Percentiles rank a stretch among this genome's conserved stretches.
phyloP scores from a whole-genome alignment of 2,329 filamentous ascomycete genomes.

The Fusarium avenaceum region DNA sequence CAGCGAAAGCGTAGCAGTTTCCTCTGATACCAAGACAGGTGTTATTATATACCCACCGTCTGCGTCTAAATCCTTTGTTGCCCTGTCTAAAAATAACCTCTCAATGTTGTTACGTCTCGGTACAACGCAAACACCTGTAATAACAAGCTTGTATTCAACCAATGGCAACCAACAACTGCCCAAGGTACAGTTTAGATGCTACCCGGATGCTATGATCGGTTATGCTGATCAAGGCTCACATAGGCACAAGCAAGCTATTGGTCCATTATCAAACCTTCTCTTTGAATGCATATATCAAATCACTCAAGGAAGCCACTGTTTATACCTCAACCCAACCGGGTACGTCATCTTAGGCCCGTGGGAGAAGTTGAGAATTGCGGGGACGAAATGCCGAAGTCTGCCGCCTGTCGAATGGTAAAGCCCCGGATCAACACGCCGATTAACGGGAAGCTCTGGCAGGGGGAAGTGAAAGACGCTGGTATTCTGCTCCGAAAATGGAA shows the following conservation, averaged over 20 bases:
- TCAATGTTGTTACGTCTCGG: too few relatives aligned
- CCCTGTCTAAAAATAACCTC: too few relatives aligned
- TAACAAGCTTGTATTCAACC: too few relatives aligned
- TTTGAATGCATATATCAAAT: conserved; percentile 7
- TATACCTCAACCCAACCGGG: conserved; percentile 24
- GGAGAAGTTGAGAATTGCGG: conserved; percentile 25
- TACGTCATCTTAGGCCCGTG: conserved; percentile 39
- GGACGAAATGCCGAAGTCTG: conserved; percentile 33
- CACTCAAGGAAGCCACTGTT: conserved; percentile 1
- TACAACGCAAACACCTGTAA: not conserved
- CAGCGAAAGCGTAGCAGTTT: not conserved
- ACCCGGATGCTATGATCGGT: too few relatives aligned
- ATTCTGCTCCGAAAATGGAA: not conserved
- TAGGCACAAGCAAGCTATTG: too few relatives aligned
- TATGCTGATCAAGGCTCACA: too few relatives aligned
- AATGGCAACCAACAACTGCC: too few relatives aligned
- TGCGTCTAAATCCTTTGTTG: too few relatives aligned
- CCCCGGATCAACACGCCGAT: conserved; percentile 40
- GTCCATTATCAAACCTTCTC: too few relatives aligned
- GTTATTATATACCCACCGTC: too few relatives aligned
- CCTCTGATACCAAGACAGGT: too few relatives aligned
- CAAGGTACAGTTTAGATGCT: too few relatives aligned
- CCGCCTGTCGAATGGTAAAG: conserved; percentile 39
- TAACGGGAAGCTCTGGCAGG: conserved; percentile 34
- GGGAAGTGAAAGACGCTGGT: not conserved